Percentiles rank a stretch among this genome's conserved stretches.
Conservation (phyloP, 495 filamentous ascomycete species). For the Penicillium subrubescens region DNA sequence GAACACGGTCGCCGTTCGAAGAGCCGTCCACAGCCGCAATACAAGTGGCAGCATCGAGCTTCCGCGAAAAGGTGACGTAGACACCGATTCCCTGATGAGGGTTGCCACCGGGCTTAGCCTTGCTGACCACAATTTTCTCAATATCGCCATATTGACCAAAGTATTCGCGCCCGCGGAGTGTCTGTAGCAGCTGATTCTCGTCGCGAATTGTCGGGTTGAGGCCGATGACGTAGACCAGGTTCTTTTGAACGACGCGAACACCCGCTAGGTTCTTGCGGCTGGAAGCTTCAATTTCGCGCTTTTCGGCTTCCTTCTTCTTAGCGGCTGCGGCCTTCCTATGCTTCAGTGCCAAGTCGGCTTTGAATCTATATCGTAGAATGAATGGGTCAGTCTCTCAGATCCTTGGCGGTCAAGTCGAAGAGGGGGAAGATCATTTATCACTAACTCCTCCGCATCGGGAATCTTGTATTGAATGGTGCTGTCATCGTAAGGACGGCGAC, state of each 20-base stretch:
- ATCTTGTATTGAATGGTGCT: conserved; percentile 95
- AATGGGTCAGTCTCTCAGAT: conserved; percentile 7
- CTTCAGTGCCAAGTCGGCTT: conserved; percentile 85
- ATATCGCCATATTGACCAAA: conserved; percentile 99
- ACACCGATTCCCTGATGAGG: conserved; percentile 85
- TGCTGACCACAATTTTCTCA: conserved; percentile 97
- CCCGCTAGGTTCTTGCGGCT: conserved; percentile 94
- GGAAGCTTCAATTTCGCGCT: conserved; percentile 90
- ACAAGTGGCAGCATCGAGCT: conserved; percentile 83
- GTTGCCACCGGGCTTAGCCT: conserved; percentile 75
- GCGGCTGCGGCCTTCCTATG: conserved; percentile 89
- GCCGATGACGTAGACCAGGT: conserved; percentile 96
- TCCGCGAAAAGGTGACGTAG: conserved; percentile 92
- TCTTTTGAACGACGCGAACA: conserved; percentile 95
- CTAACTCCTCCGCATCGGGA: conserved; percentile 88
- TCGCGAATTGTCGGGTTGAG: conserved; percentile 88
- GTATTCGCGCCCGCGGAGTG: conserved; percentile 83
- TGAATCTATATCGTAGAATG: conserved; percentile 54
- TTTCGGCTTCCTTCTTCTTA: conserved; percentile 92
- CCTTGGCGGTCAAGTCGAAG: neutral
- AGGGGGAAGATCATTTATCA: conserved; percentile 9
- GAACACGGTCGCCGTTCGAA: conserved; percentile 79
- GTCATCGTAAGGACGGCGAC: conserved; percentile 91
- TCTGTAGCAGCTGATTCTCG: conserved; percentile 80
- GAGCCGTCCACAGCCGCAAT: conserved; percentile 92